Percentiles rank a stretch among this genome's conserved stretches.
Conservation (phyloP, 768 basidiomycete species). For the Leccinellum luteum region DNA sequence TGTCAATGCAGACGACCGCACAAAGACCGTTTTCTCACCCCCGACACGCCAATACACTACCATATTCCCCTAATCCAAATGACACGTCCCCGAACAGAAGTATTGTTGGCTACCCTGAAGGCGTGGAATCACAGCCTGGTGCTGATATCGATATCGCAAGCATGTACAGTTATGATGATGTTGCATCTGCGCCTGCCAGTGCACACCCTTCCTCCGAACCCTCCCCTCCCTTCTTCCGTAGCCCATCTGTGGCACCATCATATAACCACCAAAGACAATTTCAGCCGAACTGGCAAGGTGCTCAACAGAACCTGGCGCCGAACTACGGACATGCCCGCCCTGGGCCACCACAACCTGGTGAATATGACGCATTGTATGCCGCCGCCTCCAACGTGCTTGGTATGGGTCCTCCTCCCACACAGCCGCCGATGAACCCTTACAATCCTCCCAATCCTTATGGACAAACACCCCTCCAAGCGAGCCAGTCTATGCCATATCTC, state of each 20-base stretch:
- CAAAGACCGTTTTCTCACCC: constrained; percentile 34
- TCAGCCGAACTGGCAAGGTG: constrained; percentile 29
- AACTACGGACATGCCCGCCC: constrained; percentile 18
- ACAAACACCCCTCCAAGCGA: constrained; percentile 24
- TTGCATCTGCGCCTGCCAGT: constrained; percentile 28
- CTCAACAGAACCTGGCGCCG: constrained; percentile 21
- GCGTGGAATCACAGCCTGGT: constrained; percentile 22
- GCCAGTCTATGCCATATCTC: constrained; percentile 33
- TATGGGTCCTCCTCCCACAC: constrained; percentile 56
- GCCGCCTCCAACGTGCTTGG: constrained; percentile 82
- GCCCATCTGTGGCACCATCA: constrained; percentile 17
- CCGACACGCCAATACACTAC: constrained; percentile 43
- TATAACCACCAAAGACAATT: constrained; percentile 20
- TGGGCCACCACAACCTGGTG: constrained; percentile 32
- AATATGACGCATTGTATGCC: constrained; percentile 61
- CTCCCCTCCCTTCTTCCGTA: constrained; percentile 16
- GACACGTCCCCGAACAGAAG: constrained; percentile 23
- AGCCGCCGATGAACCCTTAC: constrained; percentile 20
- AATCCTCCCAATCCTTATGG: constrained; percentile 21
- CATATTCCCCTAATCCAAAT: constrained; percentile 27
- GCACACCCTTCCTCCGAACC: constrained; percentile 27
- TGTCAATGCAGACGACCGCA: constrained; percentile 44
- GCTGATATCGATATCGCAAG: constrained; percentile 38
- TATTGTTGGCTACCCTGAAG: constrained; percentile 28
- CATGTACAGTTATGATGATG: constrained; percentile 40